Evolutionary conservation across 176 grass and related monocot genomes (phyloP).

Genomic region (Oryza brachyantha): DNA sequence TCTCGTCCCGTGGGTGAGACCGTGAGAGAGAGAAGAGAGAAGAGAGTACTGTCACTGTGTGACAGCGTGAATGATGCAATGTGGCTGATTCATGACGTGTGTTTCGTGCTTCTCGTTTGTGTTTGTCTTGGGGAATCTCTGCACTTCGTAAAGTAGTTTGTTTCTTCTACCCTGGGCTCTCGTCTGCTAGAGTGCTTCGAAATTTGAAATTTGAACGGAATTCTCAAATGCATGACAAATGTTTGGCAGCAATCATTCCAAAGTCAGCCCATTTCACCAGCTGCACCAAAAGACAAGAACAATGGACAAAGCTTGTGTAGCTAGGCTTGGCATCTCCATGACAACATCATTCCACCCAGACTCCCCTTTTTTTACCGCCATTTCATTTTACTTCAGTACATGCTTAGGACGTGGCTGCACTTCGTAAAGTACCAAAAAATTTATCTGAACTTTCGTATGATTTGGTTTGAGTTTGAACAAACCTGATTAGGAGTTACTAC

Average conservation of each 20-base stretch:
- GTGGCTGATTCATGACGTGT: neutral
- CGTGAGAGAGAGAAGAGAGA: neutral
- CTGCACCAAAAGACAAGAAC: neutral
- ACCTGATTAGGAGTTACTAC: no score
- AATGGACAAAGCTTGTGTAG: neutral
- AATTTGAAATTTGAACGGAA: conserved; percentile 33
- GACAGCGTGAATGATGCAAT: neutral
- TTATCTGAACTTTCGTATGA: no score
- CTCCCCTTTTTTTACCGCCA: neutral
- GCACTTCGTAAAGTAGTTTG: neutral
- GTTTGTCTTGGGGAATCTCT: conserved; percentile 18
- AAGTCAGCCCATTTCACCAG: neutral
- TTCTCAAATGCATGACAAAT: neutral
- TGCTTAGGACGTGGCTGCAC: neutral
- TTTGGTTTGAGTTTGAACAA: no score
- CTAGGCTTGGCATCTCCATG: neutral
- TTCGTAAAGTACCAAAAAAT: no score
- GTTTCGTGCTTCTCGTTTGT: conserved; percentile 1
- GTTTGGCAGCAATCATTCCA: neutral
- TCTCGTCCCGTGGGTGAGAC: neutral
- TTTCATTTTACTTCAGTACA: neutral
- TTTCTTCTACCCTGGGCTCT: neutral
- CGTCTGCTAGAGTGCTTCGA: neutral
- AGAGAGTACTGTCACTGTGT: neutral
- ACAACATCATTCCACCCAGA: neutral